These are phyloP conservation scores for Tuber borchii DNA, from an alignment of 495 filamentous ascomycete species.

Conservation along the genomic window DNA sequence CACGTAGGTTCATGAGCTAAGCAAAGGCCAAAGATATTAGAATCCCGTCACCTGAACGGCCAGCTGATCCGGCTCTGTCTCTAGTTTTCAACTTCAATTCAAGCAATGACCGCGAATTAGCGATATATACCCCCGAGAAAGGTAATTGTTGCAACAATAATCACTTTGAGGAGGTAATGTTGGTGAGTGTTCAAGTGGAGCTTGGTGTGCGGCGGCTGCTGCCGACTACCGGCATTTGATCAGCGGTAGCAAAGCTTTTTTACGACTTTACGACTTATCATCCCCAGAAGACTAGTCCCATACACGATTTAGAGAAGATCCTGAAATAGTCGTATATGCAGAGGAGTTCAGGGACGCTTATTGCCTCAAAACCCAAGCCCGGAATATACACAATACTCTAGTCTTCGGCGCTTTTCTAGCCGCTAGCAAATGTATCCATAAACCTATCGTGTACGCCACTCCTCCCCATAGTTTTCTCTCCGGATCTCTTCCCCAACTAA, in stretches of 20 bases:
- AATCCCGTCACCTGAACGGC: neutral
- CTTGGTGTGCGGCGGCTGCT: neutral
- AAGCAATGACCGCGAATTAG: neutral
- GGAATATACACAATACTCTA: too few species aligned
- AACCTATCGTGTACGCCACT: too few species aligned
- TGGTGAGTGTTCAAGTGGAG: neutral
- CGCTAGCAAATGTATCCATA: too few species aligned
- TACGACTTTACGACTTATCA: neutral
- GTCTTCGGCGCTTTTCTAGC: too few species aligned
- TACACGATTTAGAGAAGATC: neutral
- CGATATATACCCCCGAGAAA: neutral
- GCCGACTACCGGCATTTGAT: neutral
- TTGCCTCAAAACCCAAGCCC: too few species aligned
- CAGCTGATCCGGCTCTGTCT: neutral
- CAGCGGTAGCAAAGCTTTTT: neutral
- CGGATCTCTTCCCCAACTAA: too few species aligned
- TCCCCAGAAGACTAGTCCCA: neutral
- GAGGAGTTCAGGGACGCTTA: too few species aligned
- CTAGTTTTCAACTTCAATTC: neutral
- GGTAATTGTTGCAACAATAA: neutral
- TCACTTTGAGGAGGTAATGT: neutral
- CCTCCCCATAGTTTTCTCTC: too few species aligned
- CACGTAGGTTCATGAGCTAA: neutral
- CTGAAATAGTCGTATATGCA: neutral
- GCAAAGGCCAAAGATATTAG: neutral